Conservation (phyloP, 257 asterid genomes). For the Solanum raphanifolium region DNA sequence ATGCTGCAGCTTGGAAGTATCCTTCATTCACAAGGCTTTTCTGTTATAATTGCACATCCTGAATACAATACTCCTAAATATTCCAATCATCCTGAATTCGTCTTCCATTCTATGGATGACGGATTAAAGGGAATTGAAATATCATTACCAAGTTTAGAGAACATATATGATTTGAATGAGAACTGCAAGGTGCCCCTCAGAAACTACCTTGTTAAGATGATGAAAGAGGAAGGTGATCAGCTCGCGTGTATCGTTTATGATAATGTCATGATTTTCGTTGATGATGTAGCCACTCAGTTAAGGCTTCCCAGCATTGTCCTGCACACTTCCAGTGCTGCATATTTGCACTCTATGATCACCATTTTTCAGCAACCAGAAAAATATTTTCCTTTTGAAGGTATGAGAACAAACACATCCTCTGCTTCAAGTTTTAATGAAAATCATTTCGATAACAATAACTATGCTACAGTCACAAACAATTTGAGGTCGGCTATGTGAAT, state of each 20-base stretch:
- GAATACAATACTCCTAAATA: constrained; percentile 29
- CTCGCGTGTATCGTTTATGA: constrained; percentile 36
- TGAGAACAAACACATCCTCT: not conserved
- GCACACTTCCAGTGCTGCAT: constrained; percentile 20
- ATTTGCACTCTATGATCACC: constrained; percentile 9
- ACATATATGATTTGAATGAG: constrained; percentile 1
- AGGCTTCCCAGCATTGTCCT: constrained; percentile 36
- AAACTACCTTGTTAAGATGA: constrained; percentile 11
- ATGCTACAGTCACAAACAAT: not conserved
- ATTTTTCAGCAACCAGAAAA: constrained; percentile 16
- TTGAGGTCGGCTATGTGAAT: too few species aligned
- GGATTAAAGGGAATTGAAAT: not conserved
- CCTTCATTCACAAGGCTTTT: constrained; percentile 31
- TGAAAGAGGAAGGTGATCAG: constrained; percentile 6
- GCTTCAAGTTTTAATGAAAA: not conserved
- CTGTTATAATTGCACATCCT: constrained; percentile 31
- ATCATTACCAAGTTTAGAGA: not conserved
- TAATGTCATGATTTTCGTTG: constrained; percentile 24
- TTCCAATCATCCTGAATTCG: constrained; percentile 30
- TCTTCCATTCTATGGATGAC: constrained; percentile 10
- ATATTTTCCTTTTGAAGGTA: constrained; percentile 20
- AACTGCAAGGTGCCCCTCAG: constrained; percentile 24
- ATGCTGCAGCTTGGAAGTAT: constrained; percentile 45
- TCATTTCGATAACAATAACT: not conserved
- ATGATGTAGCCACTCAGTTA: constrained; percentile 19